Percentiles rank a stretch among this genome's conserved stretches.
Evolutionary conservation across 768 basidiomycete genomes (phyloP).

Genomic region (Gloeopeniophorella convolvens): DNA sequence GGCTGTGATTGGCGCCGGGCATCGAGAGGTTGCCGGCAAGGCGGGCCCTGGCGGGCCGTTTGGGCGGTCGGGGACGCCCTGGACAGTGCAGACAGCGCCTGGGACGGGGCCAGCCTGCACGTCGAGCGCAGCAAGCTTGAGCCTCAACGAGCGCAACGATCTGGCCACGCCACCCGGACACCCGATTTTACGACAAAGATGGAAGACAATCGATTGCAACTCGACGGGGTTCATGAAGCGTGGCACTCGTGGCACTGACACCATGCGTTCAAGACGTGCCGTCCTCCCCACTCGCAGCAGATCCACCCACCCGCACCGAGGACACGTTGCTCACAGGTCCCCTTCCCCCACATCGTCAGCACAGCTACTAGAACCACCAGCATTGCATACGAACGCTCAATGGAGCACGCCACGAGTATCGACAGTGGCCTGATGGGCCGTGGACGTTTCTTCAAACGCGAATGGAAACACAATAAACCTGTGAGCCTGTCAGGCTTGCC

Average conservation of each 20-base stretch:
- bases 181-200: too few species aligned
- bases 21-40: too few species aligned
- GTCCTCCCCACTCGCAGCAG: not conserved
- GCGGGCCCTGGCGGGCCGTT: too few species aligned
- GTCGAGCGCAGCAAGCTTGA: too few species aligned
- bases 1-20: too few species aligned
- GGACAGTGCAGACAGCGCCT: too few species aligned
- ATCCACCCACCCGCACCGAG: conserved; percentile 1
- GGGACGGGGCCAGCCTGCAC: too few species aligned
- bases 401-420: not conserved
- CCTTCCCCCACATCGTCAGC: not conserved
- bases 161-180: too few species aligned
- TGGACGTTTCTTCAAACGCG: conserved; percentile 10
- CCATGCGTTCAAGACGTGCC: conserved; percentile 12
- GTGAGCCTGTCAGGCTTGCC: conserved; percentile 1
- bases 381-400: not conserved
- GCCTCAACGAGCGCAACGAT: too few species aligned
- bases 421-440: conserved; percentile 12
- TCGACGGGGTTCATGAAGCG: too few species aligned
- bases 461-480: conserved; percentile 13
- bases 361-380: not conserved
- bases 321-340: not conserved
- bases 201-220: too few species aligned
- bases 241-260: not conserved
- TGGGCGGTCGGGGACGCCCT: too few species aligned